Evolutionary conservation across 345 rosid species (phyloP), one percentile per base, ranked within the genome.

Genomic region (Bretschneidera sinensis): DNA sequence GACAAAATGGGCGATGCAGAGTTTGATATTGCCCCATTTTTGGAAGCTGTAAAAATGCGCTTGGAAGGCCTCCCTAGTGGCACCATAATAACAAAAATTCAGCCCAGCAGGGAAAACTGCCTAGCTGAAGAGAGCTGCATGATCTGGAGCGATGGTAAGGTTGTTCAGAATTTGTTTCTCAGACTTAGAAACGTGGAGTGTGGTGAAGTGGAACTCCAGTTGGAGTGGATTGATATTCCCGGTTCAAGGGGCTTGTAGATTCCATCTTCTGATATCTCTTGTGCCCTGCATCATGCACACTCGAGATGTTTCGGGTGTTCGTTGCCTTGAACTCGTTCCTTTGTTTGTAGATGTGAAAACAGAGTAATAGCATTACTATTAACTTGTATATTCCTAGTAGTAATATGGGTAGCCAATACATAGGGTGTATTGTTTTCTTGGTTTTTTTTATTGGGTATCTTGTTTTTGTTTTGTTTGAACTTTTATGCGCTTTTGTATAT

Each of bases 1-100:
- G 98, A 92, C 67, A 85, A 77, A 69, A 89, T 89, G 98, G 97
- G 96, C 22, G 84, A 82, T 17, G 96, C 97, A 1, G 97, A 85
- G 68, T 74, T 92, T 64, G 76, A 75, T 21, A 70, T 89, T 15
- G 69, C 65, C 24, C 70, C 85, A 1, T 80, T 65, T 59, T 17
- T 84, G 17, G 81, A 84, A 56, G 82, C 80, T 0, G 63, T 80
- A 6, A 79, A 60, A 65, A 79, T 84, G 84, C 52, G 39, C 25
- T 33, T 79, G 72, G 68, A 48, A 2, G 76, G 62, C 39, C 75
- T 85, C 17, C 83, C 91, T 0, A 73, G 15, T 9, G 91, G 85
- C 16, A 85, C 87, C 63, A 75, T 87, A 24, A 76, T 87, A 35
- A 83, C 22, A 18, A 85, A 71, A 54, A 45, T 79, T 14, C 73